A percentile compares a stretch with the other conserved stretches of the same genome.
phyloP scores from a whole-genome alignment of 2,329 filamentous ascomycete genomes.

The Xylaria sp. region DNA sequence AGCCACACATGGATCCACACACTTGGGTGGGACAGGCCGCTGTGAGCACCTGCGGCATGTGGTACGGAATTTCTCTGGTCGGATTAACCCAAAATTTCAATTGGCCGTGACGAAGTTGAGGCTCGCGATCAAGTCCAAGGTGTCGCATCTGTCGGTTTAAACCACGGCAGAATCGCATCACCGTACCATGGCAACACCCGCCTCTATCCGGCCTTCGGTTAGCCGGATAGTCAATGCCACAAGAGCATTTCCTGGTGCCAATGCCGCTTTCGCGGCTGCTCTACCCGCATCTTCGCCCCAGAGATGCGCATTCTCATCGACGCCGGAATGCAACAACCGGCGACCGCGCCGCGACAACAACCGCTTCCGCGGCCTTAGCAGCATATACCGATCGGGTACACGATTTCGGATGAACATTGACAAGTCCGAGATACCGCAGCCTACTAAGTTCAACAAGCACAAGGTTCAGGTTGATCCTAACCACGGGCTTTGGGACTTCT shows the following conservation, averaged over 20 bases:
- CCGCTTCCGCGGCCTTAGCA: conserved; percentile 82
- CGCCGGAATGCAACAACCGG: conserved; percentile 45
- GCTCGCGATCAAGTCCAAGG: conserved; percentile 17
- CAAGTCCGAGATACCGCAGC: conserved; percentile 77
- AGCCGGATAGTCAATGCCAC: conserved; percentile 45
- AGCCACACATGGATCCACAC: conserved; percentile 25
- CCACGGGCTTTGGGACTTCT: conserved; percentile 95
- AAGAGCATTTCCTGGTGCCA: conserved; percentile 34
- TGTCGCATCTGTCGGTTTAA: conserved; percentile 27
- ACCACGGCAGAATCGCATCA: conserved; percentile 29
- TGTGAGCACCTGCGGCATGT: conserved; percentile 1
- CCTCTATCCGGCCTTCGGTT: conserved; percentile 48
- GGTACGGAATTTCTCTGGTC: conserved; percentile 34
- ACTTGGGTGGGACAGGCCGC: too few relatives aligned
- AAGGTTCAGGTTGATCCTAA: conserved; percentile 71
- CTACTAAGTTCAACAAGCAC: conserved; percentile 69
- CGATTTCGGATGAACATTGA: conserved; percentile 79
- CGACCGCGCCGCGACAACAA: conserved; percentile 75
- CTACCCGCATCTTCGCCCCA: conserved; percentile 35
- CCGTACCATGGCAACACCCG: conserved; percentile 47
- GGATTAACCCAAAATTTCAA: conserved; percentile 48
- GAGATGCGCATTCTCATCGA: conserved; percentile 50
- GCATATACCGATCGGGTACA: conserved; percentile 79
- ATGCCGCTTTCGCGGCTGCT: conserved; percentile 35
- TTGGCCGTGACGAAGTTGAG: conserved; percentile 29